These are phyloP conservation scores for Hypoxylon sp. DNA, from an alignment of 2,329 filamentous ascomycete genomes.

Conservation along the genomic window DNA sequence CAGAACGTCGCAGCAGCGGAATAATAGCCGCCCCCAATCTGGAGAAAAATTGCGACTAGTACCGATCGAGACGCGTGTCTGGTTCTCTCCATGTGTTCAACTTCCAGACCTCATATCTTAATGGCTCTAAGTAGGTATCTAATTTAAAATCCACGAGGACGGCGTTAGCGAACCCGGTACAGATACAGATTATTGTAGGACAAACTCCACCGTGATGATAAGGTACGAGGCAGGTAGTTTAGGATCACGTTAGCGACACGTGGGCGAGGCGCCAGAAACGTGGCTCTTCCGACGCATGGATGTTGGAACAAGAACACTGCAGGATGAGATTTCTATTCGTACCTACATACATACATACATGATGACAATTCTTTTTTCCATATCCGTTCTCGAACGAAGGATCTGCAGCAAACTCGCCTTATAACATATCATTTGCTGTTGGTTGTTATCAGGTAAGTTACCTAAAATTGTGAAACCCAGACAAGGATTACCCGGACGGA, in stretches of 20 bases:
- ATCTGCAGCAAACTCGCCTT: constrained; percentile 3
- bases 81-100: too few relatives aligned
- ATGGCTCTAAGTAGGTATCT: not conserved
- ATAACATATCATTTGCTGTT: constrained; percentile 8
- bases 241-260: constrained; percentile 1
- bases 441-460: constrained; percentile 8
- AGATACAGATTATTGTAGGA: not conserved
- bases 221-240: not conserved
- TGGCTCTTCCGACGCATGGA: constrained; percentile 1
- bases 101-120: not conserved
- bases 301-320: not conserved
- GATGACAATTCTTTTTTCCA: not conserved
- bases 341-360: constrained; percentile 3
- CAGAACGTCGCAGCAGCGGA: constrained; percentile 10
- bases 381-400: constrained; percentile 21
- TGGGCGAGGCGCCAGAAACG: constrained; percentile 12
- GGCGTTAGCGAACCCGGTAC: not conserved
- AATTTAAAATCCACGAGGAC: not conserved
- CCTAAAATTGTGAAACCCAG: constrained; percentile 30
- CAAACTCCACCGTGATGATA: not conserved
- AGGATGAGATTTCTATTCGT: constrained; percentile 12
- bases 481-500: constrained; percentile 29
- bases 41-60: constrained; percentile 37
- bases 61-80: constrained; percentile 22
- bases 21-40: constrained; percentile 37